These are phyloP conservation scores for Fraxinus ornus DNA, from an alignment of 305 asterid genomes.

Conservation along the genomic window DNA sequence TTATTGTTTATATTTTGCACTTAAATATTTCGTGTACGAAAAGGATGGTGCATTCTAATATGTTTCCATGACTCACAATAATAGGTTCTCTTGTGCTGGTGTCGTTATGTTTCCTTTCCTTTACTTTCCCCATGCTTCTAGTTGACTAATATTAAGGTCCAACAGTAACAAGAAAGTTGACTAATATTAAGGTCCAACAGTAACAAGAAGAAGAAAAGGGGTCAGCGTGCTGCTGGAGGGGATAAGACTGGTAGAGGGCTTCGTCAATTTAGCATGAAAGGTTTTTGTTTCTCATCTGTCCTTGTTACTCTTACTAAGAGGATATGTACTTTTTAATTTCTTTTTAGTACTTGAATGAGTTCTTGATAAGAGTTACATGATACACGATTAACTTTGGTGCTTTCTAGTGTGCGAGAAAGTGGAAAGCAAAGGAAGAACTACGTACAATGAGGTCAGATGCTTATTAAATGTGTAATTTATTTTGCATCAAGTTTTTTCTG, in stretches of 20 bases:
- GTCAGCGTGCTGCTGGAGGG: slow-evolving; percentile 86
- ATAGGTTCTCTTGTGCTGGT: not conserved
- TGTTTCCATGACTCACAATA: slow-evolving; percentile 1
- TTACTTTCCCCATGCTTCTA: slow-evolving; percentile 3
- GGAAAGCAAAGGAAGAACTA: slow-evolving; percentile 97
- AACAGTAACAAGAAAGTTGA: not conserved
- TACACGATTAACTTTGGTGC: slow-evolving; percentile 16
- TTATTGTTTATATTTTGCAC: not conserved
- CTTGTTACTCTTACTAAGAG: slow-evolving; percentile 1
- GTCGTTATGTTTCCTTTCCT: not conserved
- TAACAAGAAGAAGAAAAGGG: slow-evolving; percentile 88
- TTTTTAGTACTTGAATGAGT: slow-evolving; percentile 21
- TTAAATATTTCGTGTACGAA: not conserved
- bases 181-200: slow-evolving; percentile 32
- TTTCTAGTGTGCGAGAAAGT: slow-evolving; percentile 88
- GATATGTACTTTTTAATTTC: not conserved
- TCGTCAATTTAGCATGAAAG: slow-evolving; percentile 99
- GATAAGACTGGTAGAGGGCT: slow-evolving; percentile 98
- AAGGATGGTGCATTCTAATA: not conserved
- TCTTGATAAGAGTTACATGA: slow-evolving; percentile 15
- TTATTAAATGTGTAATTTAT: not conserved
- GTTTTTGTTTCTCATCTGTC: slow-evolving; percentile 33
- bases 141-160: too few relatives aligned
- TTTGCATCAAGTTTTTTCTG: not conserved
- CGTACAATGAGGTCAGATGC: slow-evolving; percentile 84